Conservation (phyloP, 2,329 filamentous ascomycete genomes). For the Nemania sp. region DNA sequence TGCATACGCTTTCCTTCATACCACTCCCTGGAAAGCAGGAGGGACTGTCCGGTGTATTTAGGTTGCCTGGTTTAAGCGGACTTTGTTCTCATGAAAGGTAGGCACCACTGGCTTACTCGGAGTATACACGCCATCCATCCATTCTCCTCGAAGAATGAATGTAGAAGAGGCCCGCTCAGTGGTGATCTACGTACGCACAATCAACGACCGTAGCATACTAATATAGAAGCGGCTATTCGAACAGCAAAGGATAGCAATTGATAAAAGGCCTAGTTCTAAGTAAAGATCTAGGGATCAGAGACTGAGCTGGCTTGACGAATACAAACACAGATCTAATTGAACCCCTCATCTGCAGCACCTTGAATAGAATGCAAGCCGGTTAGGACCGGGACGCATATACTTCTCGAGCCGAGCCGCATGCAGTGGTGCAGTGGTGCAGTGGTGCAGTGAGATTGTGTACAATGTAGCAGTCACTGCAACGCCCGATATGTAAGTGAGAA, state of each 20-base stretch:
- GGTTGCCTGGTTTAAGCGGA: background rate
- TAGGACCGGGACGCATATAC: slow-evolving; percentile 1
- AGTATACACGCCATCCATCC: slow-evolving; percentile 6
- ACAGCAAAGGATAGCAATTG: background rate
- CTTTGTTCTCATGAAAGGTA: slow-evolving; percentile 16
- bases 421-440: background rate
- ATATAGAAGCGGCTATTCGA: background rate
- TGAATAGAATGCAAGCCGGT: background rate
- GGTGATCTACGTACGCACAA: background rate
- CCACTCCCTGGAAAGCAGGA: background rate
- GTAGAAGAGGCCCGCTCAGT: background rate
- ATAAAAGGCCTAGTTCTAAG: background rate
- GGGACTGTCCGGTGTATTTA: slow-evolving; percentile 22
- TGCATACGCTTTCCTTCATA: background rate
- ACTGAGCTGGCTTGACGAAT: background rate
- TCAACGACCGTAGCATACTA: background rate
- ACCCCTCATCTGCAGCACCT: background rate
- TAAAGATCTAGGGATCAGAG: background rate
- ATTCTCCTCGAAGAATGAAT: background rate
- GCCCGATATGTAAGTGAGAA: background rate
- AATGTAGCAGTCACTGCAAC: background rate
- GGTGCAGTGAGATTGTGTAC: background rate
- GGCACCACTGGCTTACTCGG: slow-evolving; percentile 1
- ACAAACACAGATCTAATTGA: background rate
- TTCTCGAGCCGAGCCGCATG: background rate